phyloP scores from a whole-genome alignment of 352 stramenopile species.

The Thraustochytrium striatum region DNA sequence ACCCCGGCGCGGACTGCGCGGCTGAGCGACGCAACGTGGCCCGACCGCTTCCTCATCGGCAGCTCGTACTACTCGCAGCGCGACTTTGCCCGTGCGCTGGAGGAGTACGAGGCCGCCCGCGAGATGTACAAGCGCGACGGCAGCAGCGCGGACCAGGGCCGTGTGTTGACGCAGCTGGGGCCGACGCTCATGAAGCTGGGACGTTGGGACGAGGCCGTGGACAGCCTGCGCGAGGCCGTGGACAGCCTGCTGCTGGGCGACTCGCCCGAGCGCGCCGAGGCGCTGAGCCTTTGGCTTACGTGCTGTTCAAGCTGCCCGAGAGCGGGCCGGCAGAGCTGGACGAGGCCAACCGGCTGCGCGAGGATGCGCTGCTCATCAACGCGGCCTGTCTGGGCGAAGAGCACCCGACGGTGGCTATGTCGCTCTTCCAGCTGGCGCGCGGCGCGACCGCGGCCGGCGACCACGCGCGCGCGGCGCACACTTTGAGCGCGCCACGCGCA shows the following conservation, averaged over 20 bases:
- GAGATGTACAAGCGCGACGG: background rate
- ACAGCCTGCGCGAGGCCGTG: background rate
- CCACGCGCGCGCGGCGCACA: background rate
- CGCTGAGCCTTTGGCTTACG: slow-evolving; percentile 37
- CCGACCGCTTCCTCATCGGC: slow-evolving; percentile 17
- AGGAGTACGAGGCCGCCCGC: background rate
- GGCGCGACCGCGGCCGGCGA: background rate
- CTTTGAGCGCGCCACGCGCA: too few species aligned
- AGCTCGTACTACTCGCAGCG: slow-evolving; percentile 13
- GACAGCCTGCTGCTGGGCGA: background rate
- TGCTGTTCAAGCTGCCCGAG: slow-evolving; percentile 27
- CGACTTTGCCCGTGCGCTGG: background rate
- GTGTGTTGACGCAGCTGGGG: slow-evolving; percentile 25
- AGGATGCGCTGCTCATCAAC: background rate
- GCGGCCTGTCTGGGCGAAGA: background rate
- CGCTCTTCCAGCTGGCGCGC: background rate
- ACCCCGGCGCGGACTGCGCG: background rate
- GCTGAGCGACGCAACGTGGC: background rate
- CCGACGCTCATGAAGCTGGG: slow-evolving; percentile 23
- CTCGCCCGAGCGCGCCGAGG: background rate
- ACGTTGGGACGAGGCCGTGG: slow-evolving; percentile 9
- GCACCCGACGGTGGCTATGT: slow-evolving; percentile 28
- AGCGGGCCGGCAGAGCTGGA: background rate
- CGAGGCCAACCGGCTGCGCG: background rate
- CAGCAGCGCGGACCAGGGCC: background rate